phyloP scores from a whole-genome alignment of 1,284 basidiomycete species.

The Phylloboletellus chloephorus region DNA sequence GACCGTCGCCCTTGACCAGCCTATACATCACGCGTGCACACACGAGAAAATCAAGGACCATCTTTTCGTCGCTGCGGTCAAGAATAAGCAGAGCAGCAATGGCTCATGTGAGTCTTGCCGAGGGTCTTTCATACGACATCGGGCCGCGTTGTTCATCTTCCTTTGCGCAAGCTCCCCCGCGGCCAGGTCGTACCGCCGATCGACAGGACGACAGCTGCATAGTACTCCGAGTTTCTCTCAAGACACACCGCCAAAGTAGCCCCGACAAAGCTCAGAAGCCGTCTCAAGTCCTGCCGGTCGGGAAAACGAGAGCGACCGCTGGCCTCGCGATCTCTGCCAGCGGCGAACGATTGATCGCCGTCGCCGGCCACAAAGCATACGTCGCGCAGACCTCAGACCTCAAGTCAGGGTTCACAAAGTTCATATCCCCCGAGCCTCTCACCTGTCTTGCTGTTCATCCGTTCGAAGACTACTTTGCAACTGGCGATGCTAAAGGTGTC shows the following conservation, averaged over 20 bases:
- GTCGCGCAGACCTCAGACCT: constrained; percentile 58
- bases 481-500: constrained; percentile 82
- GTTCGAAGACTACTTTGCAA: constrained; percentile 88
- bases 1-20: constrained; percentile 63
- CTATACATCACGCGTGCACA: constrained; percentile 69
- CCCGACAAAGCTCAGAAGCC: constrained; percentile 43
- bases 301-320: constrained; percentile 63
- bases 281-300: constrained; percentile 50
- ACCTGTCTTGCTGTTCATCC: constrained; percentile 90
- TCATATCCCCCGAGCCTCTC: constrained; percentile 73
- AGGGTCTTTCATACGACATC: constrained; percentile 3
- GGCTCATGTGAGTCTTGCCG: constrained; percentile 34
- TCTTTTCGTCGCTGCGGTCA: constrained; percentile 64
- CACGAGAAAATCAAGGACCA: constrained; percentile 62
- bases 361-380: constrained; percentile 79
- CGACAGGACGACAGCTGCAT: constrained; percentile 46
- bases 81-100: constrained; percentile 44
- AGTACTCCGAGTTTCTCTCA: constrained; percentile 57
- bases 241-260: constrained; percentile 41
- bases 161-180: constrained; percentile 10
- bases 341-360: constrained; percentile 79
- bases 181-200: constrained; percentile 1
- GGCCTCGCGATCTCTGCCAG: constrained; percentile 71
- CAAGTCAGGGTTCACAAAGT: constrained; percentile 76
- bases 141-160: constrained; percentile 12